Base-by-base conservation (phyloP, 2,329 filamentous ascomycete genomes). In the Aspergillus eucalypticola region DNA sequence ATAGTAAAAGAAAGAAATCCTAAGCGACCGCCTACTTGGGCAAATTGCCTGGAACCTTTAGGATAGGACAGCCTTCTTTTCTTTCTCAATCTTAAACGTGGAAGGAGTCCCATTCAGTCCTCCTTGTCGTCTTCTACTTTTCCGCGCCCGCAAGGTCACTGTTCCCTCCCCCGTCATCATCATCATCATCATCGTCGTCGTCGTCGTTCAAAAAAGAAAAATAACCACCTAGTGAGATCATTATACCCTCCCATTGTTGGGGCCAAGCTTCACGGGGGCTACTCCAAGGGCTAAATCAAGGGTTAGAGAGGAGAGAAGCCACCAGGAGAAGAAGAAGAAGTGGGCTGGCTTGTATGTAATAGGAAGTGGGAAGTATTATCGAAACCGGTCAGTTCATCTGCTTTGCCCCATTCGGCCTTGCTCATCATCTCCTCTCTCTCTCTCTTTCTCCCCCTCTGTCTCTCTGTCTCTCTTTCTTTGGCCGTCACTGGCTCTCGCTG, bases 11-110 rank as follows among this genome's bases (percentile, higher is more conserved):
- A 46, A 54, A 44, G 23, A 54, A 46, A 55, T 10, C 23, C 39
- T 38, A 32, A 46, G 41, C 23, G 39, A 46, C 23, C 27, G 41
- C 5, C 53, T 32, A 27, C 27, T 44, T 25, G 42, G 39, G 39
- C 19, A 55, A 46, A n/a, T 21, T 19, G 21, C 10, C 19, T 32
- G 15, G 19, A 55, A 41, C 29, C 27, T 29, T 15, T 44, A 41
- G 41, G 23, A 23, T n/a, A 13, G 32, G 32, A 35, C 32, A 35
- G 32, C 32, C 11, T 35, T 38, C 19, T 39, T 25, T 25, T 53
- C 51, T 53, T 25, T 42, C 52, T 42, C 53, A 44, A 44, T 44
- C 53, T 46, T 55, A 55, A 55, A 55, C 53, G 53, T 55, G 53
- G 53, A 32, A 39, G 17, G 29, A 29, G 13, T 46, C 53, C 53